Evolutionary conservation across 202 grass and related monocot genomes (phyloP).

Genomic region (Carex sylvatica): DNA sequence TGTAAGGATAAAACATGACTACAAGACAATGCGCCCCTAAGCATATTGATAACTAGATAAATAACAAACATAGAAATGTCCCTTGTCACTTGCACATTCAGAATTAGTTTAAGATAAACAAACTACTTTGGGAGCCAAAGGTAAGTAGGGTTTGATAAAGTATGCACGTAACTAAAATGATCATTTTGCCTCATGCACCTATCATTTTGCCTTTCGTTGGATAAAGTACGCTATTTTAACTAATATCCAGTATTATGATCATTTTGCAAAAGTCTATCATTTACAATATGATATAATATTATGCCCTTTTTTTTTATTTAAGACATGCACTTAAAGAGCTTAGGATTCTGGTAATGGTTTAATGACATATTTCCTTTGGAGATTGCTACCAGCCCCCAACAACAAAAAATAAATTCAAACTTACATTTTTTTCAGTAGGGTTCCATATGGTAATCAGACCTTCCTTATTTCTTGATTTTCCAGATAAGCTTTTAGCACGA

Average conservation of each 20-base stretch:
- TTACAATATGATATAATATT: background rate
- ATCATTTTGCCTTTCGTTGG: background rate
- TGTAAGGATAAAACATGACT: background rate
- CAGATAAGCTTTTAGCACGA: conserved; percentile 43
- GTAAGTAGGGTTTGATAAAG: background rate
- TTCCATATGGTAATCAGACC: conserved; percentile 91
- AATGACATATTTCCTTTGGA: background rate
- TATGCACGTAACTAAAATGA: background rate
- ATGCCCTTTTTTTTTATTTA: background rate
- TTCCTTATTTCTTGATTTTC: conserved; percentile 46
- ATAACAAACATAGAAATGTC: background rate
- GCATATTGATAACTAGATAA: background rate
- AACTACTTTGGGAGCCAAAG: background rate
- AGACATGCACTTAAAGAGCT: background rate
- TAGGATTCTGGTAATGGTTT: background rate
- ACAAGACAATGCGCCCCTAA: background rate
- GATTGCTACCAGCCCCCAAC: background rate
- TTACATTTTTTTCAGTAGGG: conserved; percentile 81
- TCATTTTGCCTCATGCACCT: background rate
- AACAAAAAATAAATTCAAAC: background rate
- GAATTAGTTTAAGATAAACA: background rate
- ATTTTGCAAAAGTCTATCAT: background rate
- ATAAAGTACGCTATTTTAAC: background rate
- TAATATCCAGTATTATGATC: background rate
- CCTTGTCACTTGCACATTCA: background rate